phyloP scores from a whole-genome alignment of 345 rosid species.

The Euphorbia pulcherrima region DNA sequence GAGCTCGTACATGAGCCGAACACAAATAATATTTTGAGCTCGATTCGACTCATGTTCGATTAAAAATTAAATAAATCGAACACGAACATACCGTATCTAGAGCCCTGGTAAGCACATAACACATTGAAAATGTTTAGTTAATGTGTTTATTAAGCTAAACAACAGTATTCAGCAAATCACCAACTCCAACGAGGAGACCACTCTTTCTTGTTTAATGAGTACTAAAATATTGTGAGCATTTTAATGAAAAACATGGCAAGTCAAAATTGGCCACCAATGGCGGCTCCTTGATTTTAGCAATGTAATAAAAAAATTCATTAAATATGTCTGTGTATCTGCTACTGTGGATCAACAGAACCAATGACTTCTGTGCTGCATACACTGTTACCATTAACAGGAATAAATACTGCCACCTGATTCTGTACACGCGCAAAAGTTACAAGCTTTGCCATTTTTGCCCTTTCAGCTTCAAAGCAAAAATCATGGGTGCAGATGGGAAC shows the following conservation, averaged over 20 bases:
- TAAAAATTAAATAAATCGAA: too few species aligned
- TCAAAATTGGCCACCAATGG: conserved; percentile 21
- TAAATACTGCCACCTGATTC: not conserved
- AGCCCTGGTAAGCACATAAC: too few species aligned
- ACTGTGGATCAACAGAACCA: not conserved
- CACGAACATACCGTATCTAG: too few species aligned
- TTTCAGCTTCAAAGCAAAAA: not conserved
- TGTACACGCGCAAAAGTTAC: not conserved
- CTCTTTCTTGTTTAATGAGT: not conserved
- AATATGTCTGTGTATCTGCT: not conserved
- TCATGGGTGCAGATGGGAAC: not conserved
- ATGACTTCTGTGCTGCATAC: conserved; percentile 16
- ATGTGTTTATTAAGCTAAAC: not conserved
- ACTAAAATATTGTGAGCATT: not conserved
- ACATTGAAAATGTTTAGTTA: too few species aligned
- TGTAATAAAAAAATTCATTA: not conserved
- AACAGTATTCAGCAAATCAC: not conserved
- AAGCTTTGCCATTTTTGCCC: not conserved
- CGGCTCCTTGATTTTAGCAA: conserved; percentile 5
- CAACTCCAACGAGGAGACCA: not conserved
- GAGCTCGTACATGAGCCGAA: too few species aligned
- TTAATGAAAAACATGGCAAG: not conserved
- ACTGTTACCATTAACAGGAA: not conserved
- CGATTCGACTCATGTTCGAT: too few species aligned
- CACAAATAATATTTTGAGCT: too few species aligned